Conservation (phyloP, 2,329 filamentous ascomycete species). For the Drechslerella coelobrocha region DNA sequence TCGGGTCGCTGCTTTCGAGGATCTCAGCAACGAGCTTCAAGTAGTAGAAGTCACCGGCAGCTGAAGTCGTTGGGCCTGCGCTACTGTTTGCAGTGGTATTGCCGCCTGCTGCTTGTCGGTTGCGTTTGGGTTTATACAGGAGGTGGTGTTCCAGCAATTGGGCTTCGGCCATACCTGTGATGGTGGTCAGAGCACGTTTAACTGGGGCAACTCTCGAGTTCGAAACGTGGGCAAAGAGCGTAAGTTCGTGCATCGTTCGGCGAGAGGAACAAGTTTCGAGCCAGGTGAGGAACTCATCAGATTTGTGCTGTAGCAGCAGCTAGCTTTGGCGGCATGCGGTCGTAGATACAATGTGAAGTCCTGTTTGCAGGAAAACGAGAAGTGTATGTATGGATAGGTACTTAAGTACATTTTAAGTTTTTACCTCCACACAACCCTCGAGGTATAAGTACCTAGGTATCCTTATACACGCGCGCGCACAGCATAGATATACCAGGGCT, state of each 20-base stretch:
- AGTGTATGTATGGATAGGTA: not conserved
- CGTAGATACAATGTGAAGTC: no score
- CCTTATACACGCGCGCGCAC: no score
- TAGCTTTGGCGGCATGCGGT: no score
- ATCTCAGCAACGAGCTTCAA: slow-evolving; percentile 53
- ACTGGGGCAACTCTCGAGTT: slow-evolving; percentile 50
- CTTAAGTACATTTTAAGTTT: not conserved
- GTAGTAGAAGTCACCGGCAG: slow-evolving; percentile 52
- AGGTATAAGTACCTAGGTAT: no score
- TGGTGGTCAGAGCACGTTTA: slow-evolving; percentile 52
- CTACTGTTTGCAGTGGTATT: slow-evolving; percentile 5
- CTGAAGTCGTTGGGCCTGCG: slow-evolving; percentile 24
- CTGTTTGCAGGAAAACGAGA: not conserved
- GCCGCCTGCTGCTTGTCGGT: slow-evolving; percentile 37
- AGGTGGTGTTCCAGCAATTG: slow-evolving; percentile 54
- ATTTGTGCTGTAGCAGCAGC: not conserved
- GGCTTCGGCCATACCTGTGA: slow-evolving; percentile 53
- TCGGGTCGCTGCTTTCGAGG: slow-evolving; percentile 7
- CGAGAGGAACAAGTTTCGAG: not conserved
- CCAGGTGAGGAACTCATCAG: not conserved
- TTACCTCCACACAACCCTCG: no score
- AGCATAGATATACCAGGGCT: no score
- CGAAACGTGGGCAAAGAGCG: slow-evolving; percentile 54
- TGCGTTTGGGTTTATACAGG: slow-evolving; percentile 53
- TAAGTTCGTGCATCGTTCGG: slow-evolving; percentile 52